Conservation (phyloP, 768 basidiomycete genomes). For the Royoungia palumana region DNA sequence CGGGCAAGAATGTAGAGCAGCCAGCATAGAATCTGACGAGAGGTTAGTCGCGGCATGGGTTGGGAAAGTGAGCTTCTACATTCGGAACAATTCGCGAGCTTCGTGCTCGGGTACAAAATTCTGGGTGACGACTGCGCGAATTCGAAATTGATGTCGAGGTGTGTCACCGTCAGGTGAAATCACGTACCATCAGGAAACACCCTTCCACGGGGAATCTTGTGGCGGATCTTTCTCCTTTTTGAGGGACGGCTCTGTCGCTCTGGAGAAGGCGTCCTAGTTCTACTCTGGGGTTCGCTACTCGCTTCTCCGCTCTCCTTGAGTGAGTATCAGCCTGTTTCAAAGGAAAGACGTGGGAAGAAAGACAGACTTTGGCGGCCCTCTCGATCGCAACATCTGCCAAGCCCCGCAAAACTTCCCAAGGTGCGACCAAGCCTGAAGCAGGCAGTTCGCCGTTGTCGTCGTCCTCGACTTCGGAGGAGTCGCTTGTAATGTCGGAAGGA, state of each 20-base stretch:
- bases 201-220: constrained; percentile 53
- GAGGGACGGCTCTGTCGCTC: constrained; percentile 64
- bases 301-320: constrained; percentile 68
- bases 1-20: constrained; percentile 88
- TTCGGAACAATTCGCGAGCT: constrained; percentile 80
- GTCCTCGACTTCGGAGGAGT: constrained; percentile 83
- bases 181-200: constrained; percentile 74
- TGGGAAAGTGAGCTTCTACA: constrained; percentile 42
- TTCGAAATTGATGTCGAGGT: constrained; percentile 2
- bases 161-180: background rate
- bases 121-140: constrained; percentile 71
- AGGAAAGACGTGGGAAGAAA: background rate
- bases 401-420: constrained; percentile 81
- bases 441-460: constrained; percentile 80
- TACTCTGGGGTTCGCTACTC: constrained; percentile 70
- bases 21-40: constrained; percentile 77
- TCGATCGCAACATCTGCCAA: constrained; percentile 80
- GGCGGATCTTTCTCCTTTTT: constrained; percentile 71
- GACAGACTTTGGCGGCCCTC: constrained; percentile 67
- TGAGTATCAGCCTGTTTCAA: constrained; percentile 10
- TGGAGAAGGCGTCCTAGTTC: constrained; percentile 69
- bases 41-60: constrained; percentile 11
- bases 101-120: constrained; percentile 77
- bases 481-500: constrained; percentile 66
- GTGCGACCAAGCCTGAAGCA: constrained; percentile 76